Conservation (phyloP, 2,329 filamentous ascomycete genomes). For the Didymella arachidicola region DNA sequence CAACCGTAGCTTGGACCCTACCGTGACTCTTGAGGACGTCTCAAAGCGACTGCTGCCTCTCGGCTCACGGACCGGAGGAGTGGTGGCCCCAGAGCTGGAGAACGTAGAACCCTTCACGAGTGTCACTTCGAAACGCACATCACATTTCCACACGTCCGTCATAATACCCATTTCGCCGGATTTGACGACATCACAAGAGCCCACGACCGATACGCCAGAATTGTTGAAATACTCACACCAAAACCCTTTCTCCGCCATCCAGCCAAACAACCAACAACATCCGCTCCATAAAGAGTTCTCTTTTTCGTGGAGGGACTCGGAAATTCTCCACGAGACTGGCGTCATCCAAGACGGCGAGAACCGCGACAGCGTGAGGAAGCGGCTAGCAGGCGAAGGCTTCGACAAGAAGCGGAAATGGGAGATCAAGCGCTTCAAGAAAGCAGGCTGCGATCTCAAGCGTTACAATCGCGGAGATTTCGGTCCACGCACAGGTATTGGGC, state of each 20-base stretch:
- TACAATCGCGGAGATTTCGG: constrained; percentile 51
- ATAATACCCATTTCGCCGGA: constrained; percentile 32
- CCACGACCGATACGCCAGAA: constrained; percentile 31
- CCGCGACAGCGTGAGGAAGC: constrained; percentile 35
- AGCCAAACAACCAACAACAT: constrained; percentile 35
- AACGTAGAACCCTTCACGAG: constrained; percentile 38
- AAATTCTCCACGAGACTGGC: constrained; percentile 36
- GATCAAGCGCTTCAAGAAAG: constrained; percentile 44
- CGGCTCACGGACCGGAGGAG: constrained; percentile 5
- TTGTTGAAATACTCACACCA: constrained; percentile 38
- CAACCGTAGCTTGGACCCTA: constrained; percentile 36
- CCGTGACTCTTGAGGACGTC: constrained; percentile 34
- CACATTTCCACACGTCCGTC: constrained; percentile 29
- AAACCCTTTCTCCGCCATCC: constrained; percentile 39
- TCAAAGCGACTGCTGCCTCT: constrained; percentile 27
- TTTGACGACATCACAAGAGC: constrained; percentile 4
- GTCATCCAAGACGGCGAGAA: constrained; percentile 25
- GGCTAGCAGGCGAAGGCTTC: constrained; percentile 38
- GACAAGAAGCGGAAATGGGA: constrained; percentile 44
- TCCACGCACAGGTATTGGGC: constrained; percentile 43
- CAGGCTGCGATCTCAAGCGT: constrained; percentile 42
- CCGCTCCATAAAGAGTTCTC: constrained; percentile 43
- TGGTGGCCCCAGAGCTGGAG: constrained; percentile 25
- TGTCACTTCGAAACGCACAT: constrained; percentile 28
- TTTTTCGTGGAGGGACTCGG: constrained; percentile 41